A percentile compares a stretch with the other conserved stretches of the same genome.
These are phyloP conservation scores for Lodderomyces jiufengensis DNA, from an alignment of 1,139 yeast genomes.

Conservation along the genomic window DNA sequence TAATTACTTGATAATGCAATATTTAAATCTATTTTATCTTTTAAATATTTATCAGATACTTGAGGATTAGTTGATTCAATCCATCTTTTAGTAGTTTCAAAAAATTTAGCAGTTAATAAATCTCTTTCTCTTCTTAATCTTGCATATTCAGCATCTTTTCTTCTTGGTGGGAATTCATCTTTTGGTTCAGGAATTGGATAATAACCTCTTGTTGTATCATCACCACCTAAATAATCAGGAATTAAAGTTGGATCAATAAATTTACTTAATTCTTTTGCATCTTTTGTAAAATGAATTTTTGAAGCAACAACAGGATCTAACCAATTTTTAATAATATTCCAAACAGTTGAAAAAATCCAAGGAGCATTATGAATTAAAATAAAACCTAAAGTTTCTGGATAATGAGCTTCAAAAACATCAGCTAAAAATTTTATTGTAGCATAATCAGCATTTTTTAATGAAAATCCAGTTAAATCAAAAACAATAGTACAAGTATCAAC, in stretches of 20 bases:
- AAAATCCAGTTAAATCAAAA: constrained; percentile 46
- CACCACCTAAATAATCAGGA: constrained; percentile 42
- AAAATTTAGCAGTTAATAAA: constrained; percentile 24
- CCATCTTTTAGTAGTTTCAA: constrained; percentile 42
- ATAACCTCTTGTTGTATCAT: constrained; percentile 24
- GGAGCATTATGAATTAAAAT: constrained; percentile 45
- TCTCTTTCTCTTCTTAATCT: constrained; percentile 32
- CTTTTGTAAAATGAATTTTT: constrained; percentile 43
- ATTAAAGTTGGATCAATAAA: constrained; percentile 33
- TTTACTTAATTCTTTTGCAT: constrained; percentile 29
- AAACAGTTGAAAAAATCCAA: constrained; percentile 47
- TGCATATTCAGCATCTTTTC: constrained; percentile 27
- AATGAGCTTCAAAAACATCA: constrained; percentile 45
- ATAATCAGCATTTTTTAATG: constrained; percentile 45
- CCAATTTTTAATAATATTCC: constrained; percentile 47
- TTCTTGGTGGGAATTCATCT: constrained; percentile 31
- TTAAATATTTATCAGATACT: constrained; percentile 36
- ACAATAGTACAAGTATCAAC: constrained; percentile 39
- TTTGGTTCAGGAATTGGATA: constrained; percentile 30
- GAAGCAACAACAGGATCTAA: constrained; percentile 46
- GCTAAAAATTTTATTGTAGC: constrained; percentile 43
- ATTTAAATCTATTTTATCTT: constrained; percentile 34
- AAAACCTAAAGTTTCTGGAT: constrained; percentile 44
- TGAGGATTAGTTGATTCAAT: constrained; percentile 40
- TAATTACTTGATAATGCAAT: constrained; percentile 31